Base-by-base conservation (phyloP, 306 rosid genomes). In the Vachellia collinsii region DNA sequence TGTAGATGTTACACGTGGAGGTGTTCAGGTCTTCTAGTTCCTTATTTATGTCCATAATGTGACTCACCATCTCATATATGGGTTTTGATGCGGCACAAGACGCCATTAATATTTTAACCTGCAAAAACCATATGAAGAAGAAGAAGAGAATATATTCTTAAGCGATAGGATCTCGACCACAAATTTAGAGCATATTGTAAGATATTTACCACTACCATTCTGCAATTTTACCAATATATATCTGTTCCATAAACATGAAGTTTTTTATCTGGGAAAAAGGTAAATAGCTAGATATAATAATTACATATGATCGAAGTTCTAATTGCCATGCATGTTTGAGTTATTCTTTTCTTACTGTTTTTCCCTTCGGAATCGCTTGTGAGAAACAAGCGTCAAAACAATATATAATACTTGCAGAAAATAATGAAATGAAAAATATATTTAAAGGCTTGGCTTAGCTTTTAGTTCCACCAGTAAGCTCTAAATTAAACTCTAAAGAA, bases 21-120 rank as follows among this genome's bases (percentile, higher is more conserved):
- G 39, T 61, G 67, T 10, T 39, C 50, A 42, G 29, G 7, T 19
- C 43, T 42, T 53, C 54, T n/a, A 56, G 74, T 71, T 71, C 61
- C 38, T 23, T 61, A 14, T 25, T 48, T 38, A 83, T 54, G 74
- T 83, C 58, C 5, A 83, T 77, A 39, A 77, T 47, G 66, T 38
- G 77, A 3, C 48, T 20, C 51, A 68, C 14, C 73, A 68, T 68
- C 51, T 68, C 17, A 41, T n/a, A 68, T 11, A 42, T 10, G 22
- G 50, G 16, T 4, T 20, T 44, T n/a, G 51, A 41, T 5, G 19
- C 11, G 17, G 19, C 38, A 23, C 66, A 8, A 59, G 66, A 59
- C 13, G 66, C 67, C 67, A 61, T 61, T 25, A 19, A 25, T 3
- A 25, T 25, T 8, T 8, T 5, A 4, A 61, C 39, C 67, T 61